Evolutionary conservation across 2,329 filamentous ascomycete species (phyloP).

Genomic region (Fusarium falciforme): DNA sequence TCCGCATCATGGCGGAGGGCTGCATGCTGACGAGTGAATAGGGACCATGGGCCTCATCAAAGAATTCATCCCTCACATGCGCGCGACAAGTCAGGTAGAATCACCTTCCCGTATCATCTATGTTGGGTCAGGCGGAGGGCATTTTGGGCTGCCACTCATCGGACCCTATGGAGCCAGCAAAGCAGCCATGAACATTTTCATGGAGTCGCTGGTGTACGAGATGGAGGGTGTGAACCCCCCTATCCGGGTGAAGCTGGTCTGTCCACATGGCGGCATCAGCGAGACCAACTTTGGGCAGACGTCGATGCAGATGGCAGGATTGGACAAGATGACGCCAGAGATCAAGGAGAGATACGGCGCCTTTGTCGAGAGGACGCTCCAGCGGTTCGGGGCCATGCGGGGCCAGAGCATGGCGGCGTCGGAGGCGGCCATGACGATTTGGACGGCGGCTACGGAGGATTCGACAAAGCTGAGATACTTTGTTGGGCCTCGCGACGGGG

Average conservation of each 20-base stretch:
- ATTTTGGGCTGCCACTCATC: slow-evolving; percentile 19
- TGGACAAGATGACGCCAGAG: slow-evolving; percentile 34
- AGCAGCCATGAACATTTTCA: slow-evolving; percentile 22
- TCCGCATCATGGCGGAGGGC: not conserved
- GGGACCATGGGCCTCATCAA: slow-evolving; percentile 16
- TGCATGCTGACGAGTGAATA: slow-evolving; percentile 14
- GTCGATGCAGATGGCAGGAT: slow-evolving; percentile 23
- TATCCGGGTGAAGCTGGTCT: slow-evolving; percentile 18
- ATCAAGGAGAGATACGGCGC: slow-evolving; percentile 14
- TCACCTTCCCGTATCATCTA: slow-evolving; percentile 13
- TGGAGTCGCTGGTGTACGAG: slow-evolving; percentile 15
- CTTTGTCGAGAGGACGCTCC: slow-evolving; percentile 24
- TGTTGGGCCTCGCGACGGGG: slow-evolving; percentile 15
- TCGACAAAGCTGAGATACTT: slow-evolving; percentile 19
- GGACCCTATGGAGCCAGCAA: slow-evolving; percentile 34
- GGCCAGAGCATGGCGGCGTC: slow-evolving; percentile 26
- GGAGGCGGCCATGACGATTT: slow-evolving; percentile 16
- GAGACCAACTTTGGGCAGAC: slow-evolving; percentile 28
- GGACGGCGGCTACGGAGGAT: slow-evolving; percentile 16
- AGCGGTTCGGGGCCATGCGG: slow-evolving; percentile 27
- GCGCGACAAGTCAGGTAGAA: slow-evolving; percentile 12
- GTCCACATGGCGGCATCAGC: slow-evolving; percentile 16
- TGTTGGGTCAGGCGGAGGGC: slow-evolving; percentile 12
- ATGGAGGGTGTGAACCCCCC: slow-evolving; percentile 14
- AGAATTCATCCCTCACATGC: slow-evolving; percentile 26